Evolutionary conservation across 2,329 filamentous ascomycete species (phyloP), one percentile per base, ranked within the genome.

Genomic region (Cytospora piceicola): DNA sequence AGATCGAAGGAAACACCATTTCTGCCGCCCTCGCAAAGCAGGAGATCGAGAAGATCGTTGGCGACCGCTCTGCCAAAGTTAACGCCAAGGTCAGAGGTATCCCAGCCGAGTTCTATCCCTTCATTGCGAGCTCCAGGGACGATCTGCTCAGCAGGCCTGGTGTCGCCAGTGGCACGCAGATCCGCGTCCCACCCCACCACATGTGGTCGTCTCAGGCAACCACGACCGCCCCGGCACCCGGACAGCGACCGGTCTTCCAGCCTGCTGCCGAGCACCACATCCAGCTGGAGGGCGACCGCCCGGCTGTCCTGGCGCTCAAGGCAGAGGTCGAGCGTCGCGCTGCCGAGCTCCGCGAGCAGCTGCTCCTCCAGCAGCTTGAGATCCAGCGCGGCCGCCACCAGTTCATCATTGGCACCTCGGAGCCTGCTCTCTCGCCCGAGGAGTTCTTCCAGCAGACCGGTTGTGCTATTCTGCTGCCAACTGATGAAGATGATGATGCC

Each of bases 71-170:
- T 61, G 90, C 92, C 63, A 94, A 90, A 71, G 86, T 94, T 74
- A 95, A 87, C 79, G 85, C 93, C 65, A 92, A 91, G 72, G 79
- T 99, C 70, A 92, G 90, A 77, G 88, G 89, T 58, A 90, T 99
- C 67, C 94, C 95, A 9, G 87, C 93, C 30, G 93, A 97, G 75
- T 96, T 95, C 78, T 99, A 95, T 79, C 94, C 94, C 61, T 99
- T 99, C 82, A 90, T 99, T 76, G 90, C 93, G 29, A 93, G 93
- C 58, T 87, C 90, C 12, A 86, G 90, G 75, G 92, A 93, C 75
- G 81, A 85, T 56, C 81, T 87, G 59, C 79, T 92, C 63, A 83
- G 86, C 69, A 84, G 85, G 46, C 82, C 97, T 61, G 90, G 94
- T 77, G 80, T 88, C 67, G 86, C 86, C 68, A 90, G 90, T 68